Percentiles rank a stretch among this genome's conserved stretches.
These are phyloP conservation scores for Blastobotrys aristatus DNA, from an alignment of 1,139 yeast species.

Conservation along the genomic window DNA sequence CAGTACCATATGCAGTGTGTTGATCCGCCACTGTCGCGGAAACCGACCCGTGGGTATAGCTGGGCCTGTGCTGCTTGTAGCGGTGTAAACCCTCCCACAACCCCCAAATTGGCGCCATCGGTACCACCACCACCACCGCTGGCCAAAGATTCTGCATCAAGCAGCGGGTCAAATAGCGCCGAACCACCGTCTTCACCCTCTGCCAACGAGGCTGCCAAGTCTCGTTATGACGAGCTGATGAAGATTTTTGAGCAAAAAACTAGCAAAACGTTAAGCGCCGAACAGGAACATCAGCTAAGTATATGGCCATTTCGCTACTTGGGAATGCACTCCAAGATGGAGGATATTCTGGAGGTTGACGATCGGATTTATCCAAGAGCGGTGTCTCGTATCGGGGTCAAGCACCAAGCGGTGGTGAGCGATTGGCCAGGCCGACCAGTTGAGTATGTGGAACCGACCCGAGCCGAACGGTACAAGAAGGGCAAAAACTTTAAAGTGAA, in stretches of 20 bases:
- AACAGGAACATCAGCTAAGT: conserved; percentile 31
- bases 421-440: conserved; percentile 67
- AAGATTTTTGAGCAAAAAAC: conserved; percentile 35
- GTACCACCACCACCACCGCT: neutral
- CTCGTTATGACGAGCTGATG: conserved; percentile 58
- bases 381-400: conserved; percentile 69
- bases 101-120: conserved; percentile 14
- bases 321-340: conserved; percentile 70
- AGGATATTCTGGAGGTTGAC: conserved; percentile 73
- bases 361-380: conserved; percentile 83
- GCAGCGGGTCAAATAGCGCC: neutral
- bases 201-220: conserved; percentile 31
- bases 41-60: conserved; percentile 83
- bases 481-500: neutral
- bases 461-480: conserved; percentile 2
- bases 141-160: neutral
- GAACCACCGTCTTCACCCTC: conserved; percentile 4
- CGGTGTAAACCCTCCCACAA: conserved; percentile 29
- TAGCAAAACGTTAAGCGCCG: conserved; percentile 31
- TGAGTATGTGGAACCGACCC: conserved; percentile 52
- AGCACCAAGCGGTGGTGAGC: conserved; percentile 65
- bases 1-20: conserved; percentile 78
- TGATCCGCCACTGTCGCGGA: conserved; percentile 74
- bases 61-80: conserved; percentile 88
- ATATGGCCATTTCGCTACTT: conserved; percentile 75